Base-by-base conservation (phyloP, 2,329 filamentous ascomycete genomes). In the Berkeleyomyces rouxiae region DNA sequence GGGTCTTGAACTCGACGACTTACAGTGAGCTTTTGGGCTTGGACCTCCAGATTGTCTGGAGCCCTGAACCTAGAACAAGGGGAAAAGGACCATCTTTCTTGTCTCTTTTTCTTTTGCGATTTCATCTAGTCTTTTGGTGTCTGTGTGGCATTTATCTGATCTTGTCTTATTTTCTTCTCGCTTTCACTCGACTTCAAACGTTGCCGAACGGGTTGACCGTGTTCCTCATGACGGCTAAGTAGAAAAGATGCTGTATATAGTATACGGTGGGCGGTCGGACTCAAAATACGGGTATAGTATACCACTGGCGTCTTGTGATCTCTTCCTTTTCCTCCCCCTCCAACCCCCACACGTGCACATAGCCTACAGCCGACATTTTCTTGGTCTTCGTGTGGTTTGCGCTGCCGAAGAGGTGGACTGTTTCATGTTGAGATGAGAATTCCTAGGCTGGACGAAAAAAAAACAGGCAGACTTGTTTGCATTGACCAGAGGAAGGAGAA, bases 381-480 rank as follows among this genome's bases (percentile, higher is more conserved):
- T 36, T 7, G 49, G 49, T 33, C 36, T 55, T 55, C 16, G 33
- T 37, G n/a, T 55, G 23, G 2, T 23, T 55, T 37, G 49, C 49
- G 49, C 49, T 55, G 49, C 49, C 49, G 49, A 55, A 33, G 23
- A 55, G 43, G 11, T 55, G 49, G 49, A 7, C 13, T 55, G 49
- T 55, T 55, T 55, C 49, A 55, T 37, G 49, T 55, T 55, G 49
- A 55, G 49, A 55, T 55, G 49, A 55, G 11, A 55, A 55, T 55
- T 55, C 33, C n/a, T 55, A 10, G 33, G 44, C 44, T 47, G 44
- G 44, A 23, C 23, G 23, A 23, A 23, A 23, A 23, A 23, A 23
- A 23, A 23, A 23, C 23, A 23, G 23, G 23, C 23, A 23, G 23
- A 23, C 23, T 23, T 23, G 44, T 47, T 16, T 13, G 44, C 44